A percentile compares a stretch with the other conserved stretches of the same genome.
These are phyloP conservation scores for Limtongia smithiae DNA, from an alignment of 805 yeast genomes.

Conservation along the genomic window DNA sequence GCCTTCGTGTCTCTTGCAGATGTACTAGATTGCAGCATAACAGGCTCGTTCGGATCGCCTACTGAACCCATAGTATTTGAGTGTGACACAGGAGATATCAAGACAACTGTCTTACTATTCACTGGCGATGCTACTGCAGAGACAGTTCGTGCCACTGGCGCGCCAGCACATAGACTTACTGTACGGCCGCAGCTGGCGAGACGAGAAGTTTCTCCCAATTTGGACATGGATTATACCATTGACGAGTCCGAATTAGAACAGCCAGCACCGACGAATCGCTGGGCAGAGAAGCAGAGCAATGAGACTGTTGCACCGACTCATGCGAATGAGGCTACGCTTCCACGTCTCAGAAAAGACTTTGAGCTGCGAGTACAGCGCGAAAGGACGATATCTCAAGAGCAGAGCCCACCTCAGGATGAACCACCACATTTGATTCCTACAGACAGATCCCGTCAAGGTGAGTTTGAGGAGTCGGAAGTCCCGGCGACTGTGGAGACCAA, in stretches of 20 bases:
- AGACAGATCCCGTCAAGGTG: too few relatives aligned
- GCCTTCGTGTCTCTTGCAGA: slow-evolving; percentile 17
- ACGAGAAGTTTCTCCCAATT: neutral
- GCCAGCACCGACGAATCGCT: too few relatives aligned
- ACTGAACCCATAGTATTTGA: slow-evolving; percentile 18
- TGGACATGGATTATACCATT: neutral
- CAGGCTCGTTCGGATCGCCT: slow-evolving; percentile 20
- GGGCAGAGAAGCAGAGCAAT: too few relatives aligned
- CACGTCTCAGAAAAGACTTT: too few relatives aligned
- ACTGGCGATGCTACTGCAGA: slow-evolving; percentile 12
- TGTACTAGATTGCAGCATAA: slow-evolving; percentile 5
- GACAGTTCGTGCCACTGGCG: neutral
- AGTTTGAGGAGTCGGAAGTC: too few relatives aligned
- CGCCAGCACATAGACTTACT: neutral
- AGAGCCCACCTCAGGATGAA: too few relatives aligned
- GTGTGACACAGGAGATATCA: slow-evolving; percentile 5
- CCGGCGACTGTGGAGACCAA: too few relatives aligned
- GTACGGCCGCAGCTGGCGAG: neutral
- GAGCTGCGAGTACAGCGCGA: too few relatives aligned
- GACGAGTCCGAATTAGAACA: neutral
- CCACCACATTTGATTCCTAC: too few relatives aligned
- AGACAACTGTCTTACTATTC: slow-evolving; percentile 13
- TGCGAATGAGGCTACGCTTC: too few relatives aligned
- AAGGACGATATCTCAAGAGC: too few relatives aligned
- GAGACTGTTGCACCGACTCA: too few relatives aligned